Evolutionary conservation across 2,329 filamentous ascomycete species (phyloP).

Genomic region (Fusarium sororula): DNA sequence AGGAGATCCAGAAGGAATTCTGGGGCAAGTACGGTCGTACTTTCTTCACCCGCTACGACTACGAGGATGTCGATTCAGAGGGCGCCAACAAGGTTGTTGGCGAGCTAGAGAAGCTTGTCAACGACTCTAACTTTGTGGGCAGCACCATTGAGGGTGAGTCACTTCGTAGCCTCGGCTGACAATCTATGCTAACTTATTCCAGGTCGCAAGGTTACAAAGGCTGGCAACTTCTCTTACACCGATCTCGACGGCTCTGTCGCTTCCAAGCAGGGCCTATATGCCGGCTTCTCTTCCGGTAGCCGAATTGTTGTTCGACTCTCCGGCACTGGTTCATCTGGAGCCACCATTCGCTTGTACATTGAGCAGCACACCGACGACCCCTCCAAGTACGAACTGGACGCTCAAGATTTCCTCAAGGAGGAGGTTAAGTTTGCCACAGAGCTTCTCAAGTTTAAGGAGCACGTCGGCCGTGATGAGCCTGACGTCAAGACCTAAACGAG

Average conservation of each 20-base stretch:
- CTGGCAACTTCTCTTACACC: slow-evolving; percentile 97
- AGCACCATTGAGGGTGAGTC: slow-evolving; percentile 76
- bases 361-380: slow-evolving; percentile 92
- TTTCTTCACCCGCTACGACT: slow-evolving; percentile 99
- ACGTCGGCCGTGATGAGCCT: slow-evolving; percentile 89
- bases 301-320: slow-evolving; percentile 95
- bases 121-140: slow-evolving; percentile 78
- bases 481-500: slow-evolving; percentile 87
- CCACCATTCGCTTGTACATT: slow-evolving; percentile 95
- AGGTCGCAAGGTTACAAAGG: slow-evolving; percentile 84
- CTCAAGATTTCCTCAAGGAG: slow-evolving; percentile 92
- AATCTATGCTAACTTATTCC: slow-evolving; percentile 33
- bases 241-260: slow-evolving; percentile 97
- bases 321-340: slow-evolving; percentile 92
- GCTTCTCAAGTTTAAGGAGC: slow-evolving; percentile 92
- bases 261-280: slow-evolving; percentile 95
- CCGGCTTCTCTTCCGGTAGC: slow-evolving; percentile 93
- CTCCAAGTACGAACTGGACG: slow-evolving; percentile 80
- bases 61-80: slow-evolving; percentile 92
- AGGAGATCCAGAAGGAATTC: slow-evolving; percentile 96
- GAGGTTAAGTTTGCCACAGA: slow-evolving; percentile 87
- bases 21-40: slow-evolving; percentile 96
- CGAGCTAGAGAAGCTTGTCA: slow-evolving; percentile 81
- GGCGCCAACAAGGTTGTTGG: slow-evolving; percentile 91
- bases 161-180: not conserved